Evolutionary conservation across 2,329 filamentous ascomycete species (phyloP), one percentile per base, ranked within the genome.

Genomic region (Leptographium radiaticola): DNA sequence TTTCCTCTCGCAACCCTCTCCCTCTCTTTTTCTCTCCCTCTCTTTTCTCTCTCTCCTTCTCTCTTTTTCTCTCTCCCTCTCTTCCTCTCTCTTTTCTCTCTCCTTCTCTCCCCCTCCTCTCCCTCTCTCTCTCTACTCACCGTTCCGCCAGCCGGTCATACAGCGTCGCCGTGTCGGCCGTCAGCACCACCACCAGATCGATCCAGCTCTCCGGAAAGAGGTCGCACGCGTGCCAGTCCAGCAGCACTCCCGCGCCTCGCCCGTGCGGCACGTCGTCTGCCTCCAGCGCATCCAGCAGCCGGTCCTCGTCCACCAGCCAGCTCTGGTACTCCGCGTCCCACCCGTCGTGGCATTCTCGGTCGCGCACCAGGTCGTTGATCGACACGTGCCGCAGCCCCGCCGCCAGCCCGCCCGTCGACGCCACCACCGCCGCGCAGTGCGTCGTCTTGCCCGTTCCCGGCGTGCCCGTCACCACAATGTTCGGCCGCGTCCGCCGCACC

Each of bases 201-300:
- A 98, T 86, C 88, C 90, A 94, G 64, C 86, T 86, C 66, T 86
- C 83, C 2, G 93, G 93, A 65, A 97, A 97, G 25, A 97, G 71
- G 63, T 97, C 93, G 71, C 91, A 97, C 2, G 90, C 91, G 70
- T 98, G 93, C 91, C 93, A 98, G 71, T 98, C 93, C 64, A 98
- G 86, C 61, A 98, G 82, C 68, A 82, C 87, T 20, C 93, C 93
- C 31, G 93, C 93, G 55, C 91, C 91, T 20, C 78, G 71, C 58
- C 83, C 78, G 42, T 43, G 38, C 15, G 87, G 77, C 57, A 93
- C 84, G 54, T 87, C 79, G 53, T 56, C 57, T 2, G 48, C 42
- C 70, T 97, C 93, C 55, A 98, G 85, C 49, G 86, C 81, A 66
- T 98, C 93, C 25, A 98, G 77, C 36, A 98, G 72, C 83, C 89